Evolutionary conservation across 163 green algal species (phyloP), one percentile per base, ranked within the genome.

Genomic region (Chloroidium sp.): DNA sequence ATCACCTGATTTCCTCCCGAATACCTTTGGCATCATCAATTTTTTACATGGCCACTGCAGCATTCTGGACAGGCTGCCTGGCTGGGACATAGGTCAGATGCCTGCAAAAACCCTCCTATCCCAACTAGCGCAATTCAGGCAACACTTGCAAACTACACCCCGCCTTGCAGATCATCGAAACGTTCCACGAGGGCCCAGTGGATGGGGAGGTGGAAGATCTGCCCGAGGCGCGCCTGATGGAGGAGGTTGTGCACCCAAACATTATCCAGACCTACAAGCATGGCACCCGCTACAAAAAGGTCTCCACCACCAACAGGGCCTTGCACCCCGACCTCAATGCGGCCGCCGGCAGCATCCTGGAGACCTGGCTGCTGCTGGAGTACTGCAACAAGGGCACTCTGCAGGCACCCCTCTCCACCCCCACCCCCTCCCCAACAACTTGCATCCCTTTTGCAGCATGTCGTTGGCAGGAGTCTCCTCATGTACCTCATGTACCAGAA

Each of bases 211-310:
- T 69, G 81, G 61, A 57, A 59, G 12, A 13, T 74, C 62, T 82
- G 75, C 72, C 61, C 6, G 75, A 77, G 75, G 80, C 75, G 13
- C 62, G 62, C 78, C 62, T 83, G 68, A 67, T 76, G 76, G 59
- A 79, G 86, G 78, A 87, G 59, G 58, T 91, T 58, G 74, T 67
- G 0, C 88, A 91, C 78, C 86, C 88, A 13, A 87, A 90, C 78
- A 79, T 91, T 10, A 84, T 92, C 61, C 82, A 85, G 60, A 91
- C 81, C 3, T 92, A 87, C 87, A 90, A 89, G 82, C 79, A 89
- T 74, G 83, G 69, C 14, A 88, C 84, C 1, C 87, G 85, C 64
- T 6, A n/a, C 6, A 72, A 72, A 10, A 6, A 10, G 64, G 6
- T n/a, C 64, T 6, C 6, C 64, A 72, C 6, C 64, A 72, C 64